These are phyloP conservation scores for Citrullus colocynthis DNA, from an alignment of 306 rosid species.

Conservation along the genomic window DNA sequence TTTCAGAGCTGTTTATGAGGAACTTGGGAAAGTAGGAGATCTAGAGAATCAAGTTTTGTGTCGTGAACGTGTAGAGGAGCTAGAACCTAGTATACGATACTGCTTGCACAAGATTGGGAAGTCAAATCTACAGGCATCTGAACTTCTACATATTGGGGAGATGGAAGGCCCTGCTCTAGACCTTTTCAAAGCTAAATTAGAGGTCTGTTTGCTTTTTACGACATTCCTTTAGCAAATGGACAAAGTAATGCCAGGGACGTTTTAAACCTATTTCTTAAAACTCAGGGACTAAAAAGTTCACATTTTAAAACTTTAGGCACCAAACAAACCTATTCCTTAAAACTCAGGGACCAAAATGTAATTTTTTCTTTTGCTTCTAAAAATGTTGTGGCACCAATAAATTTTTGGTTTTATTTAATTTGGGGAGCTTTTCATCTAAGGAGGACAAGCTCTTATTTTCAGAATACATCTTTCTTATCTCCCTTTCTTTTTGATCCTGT, in stretches of 20 bases:
- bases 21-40: conserved; percentile 94
- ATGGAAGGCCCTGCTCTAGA: conserved; percentile 99
- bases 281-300: no score
- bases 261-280: no score
- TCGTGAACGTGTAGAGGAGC: conserved; percentile 94
- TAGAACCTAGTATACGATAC: conserved; percentile 89
- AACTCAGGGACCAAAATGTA: no score
- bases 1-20: conserved; percentile 83
- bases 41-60: conserved; percentile 88
- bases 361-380: neutral
- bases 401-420: neutral
- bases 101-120: conserved; percentile 87
- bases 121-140: conserved; percentile 90
- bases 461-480: neutral
- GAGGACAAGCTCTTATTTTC: neutral
- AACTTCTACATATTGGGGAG: conserved; percentile 82
- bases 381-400: neutral
- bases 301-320: no score
- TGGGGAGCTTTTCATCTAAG: neutral
- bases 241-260: no score
- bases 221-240: no score
- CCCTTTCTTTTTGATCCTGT: neutral
- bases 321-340: no score
- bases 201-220: conserved; percentile 39
- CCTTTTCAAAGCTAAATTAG: conserved; percentile 87